Evolutionary conservation across 129 eudicot genomes (phyloP).

Genomic region (Solidago caesia): DNA sequence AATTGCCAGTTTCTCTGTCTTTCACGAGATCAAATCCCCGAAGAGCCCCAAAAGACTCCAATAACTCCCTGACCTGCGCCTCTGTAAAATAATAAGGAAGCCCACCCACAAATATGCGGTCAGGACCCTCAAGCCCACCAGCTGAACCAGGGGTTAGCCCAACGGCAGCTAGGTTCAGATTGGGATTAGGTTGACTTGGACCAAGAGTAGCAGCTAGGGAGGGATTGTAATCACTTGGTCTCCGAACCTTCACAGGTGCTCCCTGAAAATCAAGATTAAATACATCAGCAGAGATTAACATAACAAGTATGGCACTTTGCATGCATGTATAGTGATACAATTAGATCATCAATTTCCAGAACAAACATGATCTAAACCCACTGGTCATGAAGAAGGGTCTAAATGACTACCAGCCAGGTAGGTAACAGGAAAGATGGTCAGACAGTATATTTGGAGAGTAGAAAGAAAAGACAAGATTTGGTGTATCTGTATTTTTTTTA

Average conservation of each 20-base stretch:
- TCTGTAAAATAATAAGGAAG: slow-evolving; percentile 96
- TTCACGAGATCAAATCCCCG: slow-evolving; percentile 95
- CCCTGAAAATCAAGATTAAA: slow-evolving; percentile 49
- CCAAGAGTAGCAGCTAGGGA: slow-evolving; percentile 96
- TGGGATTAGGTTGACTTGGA: slow-evolving; percentile 96
- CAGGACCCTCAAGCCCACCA: slow-evolving; percentile 99
- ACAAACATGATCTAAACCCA: too few species aligned
- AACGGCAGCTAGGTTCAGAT: slow-evolving; percentile 86
- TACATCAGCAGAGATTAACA: not conserved
- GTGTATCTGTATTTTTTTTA: too few species aligned
- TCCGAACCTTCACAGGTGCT: slow-evolving; percentile 87
- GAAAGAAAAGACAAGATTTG: too few species aligned
- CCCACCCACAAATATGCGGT: slow-evolving; percentile 97
- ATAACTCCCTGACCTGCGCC: slow-evolving; percentile 81
- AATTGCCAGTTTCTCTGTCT: slow-evolving; percentile 97
- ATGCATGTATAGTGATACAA: not conserved
- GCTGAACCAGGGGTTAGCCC: slow-evolving; percentile 95
- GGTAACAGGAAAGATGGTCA: too few species aligned
- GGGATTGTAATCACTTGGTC: slow-evolving; percentile 97
- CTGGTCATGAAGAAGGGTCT: too few species aligned
- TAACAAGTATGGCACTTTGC: not conserved
- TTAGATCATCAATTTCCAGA: not conserved
- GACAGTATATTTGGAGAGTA: too few species aligned
- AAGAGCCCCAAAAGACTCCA: slow-evolving; percentile 90
- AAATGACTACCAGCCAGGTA: too few species aligned